Evolutionary conservation across 2,329 filamentous ascomycete genomes (phyloP).

Genomic region (Kalaharituber pfeilii): DNA sequence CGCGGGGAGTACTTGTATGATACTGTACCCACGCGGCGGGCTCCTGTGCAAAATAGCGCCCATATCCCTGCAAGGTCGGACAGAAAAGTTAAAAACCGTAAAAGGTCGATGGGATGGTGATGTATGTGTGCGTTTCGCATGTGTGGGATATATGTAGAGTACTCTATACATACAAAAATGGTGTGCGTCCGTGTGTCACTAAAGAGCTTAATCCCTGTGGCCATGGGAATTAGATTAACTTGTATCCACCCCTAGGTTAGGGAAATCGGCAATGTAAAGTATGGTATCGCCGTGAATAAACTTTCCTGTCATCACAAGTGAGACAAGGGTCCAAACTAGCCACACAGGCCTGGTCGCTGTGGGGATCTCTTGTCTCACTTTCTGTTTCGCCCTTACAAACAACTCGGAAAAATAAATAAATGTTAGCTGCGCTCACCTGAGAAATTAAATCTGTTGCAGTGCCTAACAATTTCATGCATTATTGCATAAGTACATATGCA

Average conservation of each 20-base stretch:
- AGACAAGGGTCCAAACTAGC: background rate
- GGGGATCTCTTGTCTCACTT: background rate
- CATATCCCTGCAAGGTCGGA: background rate
- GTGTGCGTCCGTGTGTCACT: constrained; percentile 2
- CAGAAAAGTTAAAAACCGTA: background rate
- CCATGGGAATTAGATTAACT: background rate
- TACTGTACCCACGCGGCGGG: background rate
- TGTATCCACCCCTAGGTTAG: background rate
- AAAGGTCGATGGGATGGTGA: background rate
- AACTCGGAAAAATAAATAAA: background rate
- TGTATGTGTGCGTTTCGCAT: constrained; percentile 1
- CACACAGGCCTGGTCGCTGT: background rate
- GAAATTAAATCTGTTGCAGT: background rate
- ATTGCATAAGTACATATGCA: no score
- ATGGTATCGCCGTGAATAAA: background rate
- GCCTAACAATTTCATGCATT: background rate
- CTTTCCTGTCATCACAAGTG: background rate
- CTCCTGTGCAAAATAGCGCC: background rate
- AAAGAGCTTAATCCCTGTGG: background rate
- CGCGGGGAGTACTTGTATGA: background rate
- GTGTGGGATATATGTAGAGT: background rate
- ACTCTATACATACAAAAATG: background rate
- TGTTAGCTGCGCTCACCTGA: background rate
- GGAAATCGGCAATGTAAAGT: background rate
- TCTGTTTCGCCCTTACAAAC: background rate